Percentiles rank a stretch among this genome's conserved stretches.
phyloP scores from a whole-genome alignment of 108 stramenopile genomes.

The Skeletonema grethae region DNA sequence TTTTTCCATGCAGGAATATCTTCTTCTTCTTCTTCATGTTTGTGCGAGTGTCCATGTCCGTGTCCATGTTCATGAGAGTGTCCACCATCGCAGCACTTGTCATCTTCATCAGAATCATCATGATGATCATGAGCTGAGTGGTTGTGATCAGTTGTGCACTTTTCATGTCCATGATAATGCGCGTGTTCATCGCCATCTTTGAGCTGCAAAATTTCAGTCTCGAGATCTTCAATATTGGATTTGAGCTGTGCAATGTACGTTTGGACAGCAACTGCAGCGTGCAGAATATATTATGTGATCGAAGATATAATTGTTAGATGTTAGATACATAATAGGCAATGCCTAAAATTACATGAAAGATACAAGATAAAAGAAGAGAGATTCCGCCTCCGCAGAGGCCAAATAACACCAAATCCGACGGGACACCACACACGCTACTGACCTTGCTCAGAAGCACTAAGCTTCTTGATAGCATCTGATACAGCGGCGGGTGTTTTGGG shows the following conservation, averaged over 20 bases:
- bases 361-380: background rate
- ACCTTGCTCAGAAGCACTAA: slow-evolving; percentile 53
- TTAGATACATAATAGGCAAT: background rate
- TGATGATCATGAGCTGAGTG: slow-evolving; percentile 22
- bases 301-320: background rate
- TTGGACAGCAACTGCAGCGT: slow-evolving; percentile 40
- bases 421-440: slow-evolving; percentile 1
- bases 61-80: slow-evolving; percentile 28
- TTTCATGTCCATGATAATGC: slow-evolving; percentile 84
- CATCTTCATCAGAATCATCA: slow-evolving; percentile 8
- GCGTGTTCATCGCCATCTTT: slow-evolving; percentile 61
- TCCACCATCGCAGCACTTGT: background rate
- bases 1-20: slow-evolving; percentile 83
- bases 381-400: background rate
- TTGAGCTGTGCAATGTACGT: slow-evolving; percentile 51
- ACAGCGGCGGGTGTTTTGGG: slow-evolving; percentile 46
- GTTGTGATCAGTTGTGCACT: slow-evolving; percentile 44
- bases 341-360: background rate
- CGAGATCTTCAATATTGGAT: slow-evolving; percentile 45
- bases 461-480: slow-evolving; percentile 52
- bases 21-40: slow-evolving; percentile 31
- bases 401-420: background rate
- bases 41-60: slow-evolving; percentile 12
- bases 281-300: background rate
- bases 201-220: slow-evolving; percentile 27